These are phyloP conservation scores for Darksidea phi DNA, from an alignment of 495 filamentous ascomycete species.

Conservation along the genomic window DNA sequence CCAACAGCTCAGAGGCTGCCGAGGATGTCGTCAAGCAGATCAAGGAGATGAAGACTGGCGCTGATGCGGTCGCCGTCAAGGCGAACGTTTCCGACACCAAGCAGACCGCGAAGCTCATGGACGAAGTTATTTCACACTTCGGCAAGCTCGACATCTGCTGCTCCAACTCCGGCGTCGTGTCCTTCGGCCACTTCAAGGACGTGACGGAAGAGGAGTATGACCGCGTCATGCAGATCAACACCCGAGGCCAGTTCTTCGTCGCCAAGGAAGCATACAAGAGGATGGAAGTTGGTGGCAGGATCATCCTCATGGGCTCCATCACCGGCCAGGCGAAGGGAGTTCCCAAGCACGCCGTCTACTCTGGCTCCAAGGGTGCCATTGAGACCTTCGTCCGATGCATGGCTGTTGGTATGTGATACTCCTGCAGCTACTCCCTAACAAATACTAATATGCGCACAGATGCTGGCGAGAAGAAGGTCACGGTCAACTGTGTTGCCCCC, in stretches of 20 bases:
- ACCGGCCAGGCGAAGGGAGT: slow-evolving; percentile 63
- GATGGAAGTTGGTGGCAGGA: slow-evolving; percentile 58
- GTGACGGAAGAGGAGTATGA: slow-evolving; percentile 56
- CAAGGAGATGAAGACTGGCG: slow-evolving; percentile 42
- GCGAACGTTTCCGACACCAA: slow-evolving; percentile 52
- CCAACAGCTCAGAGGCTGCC: slow-evolving; percentile 49
- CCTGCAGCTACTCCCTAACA: neutral
- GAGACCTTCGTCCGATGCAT: slow-evolving; percentile 59
- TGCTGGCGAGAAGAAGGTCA: slow-evolving; percentile 54
- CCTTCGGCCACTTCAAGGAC: slow-evolving; percentile 51
- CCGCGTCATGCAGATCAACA: slow-evolving; percentile 57
- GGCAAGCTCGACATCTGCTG: slow-evolving; percentile 52
- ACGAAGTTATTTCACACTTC: slow-evolving; percentile 47
- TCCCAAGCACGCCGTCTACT: slow-evolving; percentile 63
- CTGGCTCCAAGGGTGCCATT: slow-evolving; percentile 57
- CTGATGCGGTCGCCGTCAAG: slow-evolving; percentile 51
- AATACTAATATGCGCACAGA: slow-evolving; percentile 34
- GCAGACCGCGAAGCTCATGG: slow-evolving; percentile 50
- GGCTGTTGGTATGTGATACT: slow-evolving; percentile 47
- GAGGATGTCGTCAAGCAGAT: slow-evolving; percentile 51
- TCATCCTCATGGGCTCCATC: slow-evolving; percentile 65
- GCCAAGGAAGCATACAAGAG: slow-evolving; percentile 66
- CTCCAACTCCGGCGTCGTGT: slow-evolving; percentile 57
- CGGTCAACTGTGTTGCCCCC: slow-evolving; percentile 65
- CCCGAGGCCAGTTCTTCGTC: slow-evolving; percentile 63